These are phyloP conservation scores for Lasiosphaeris hirsuta DNA, from an alignment of 495 filamentous ascomycete species.

Conservation along the genomic window DNA sequence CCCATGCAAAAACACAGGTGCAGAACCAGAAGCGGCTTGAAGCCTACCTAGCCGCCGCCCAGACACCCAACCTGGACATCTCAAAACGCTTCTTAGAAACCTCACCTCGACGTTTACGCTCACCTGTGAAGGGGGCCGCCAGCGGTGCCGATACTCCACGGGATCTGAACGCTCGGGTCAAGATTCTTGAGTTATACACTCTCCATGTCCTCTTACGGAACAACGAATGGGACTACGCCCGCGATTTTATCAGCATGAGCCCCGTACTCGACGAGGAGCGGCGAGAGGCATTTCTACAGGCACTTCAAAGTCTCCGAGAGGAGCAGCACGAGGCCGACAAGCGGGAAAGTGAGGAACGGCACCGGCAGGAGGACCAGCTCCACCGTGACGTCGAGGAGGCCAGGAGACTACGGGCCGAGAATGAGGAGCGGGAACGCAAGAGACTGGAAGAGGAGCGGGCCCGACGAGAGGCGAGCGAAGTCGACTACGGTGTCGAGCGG, in stretches of 20 bases:
- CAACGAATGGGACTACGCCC: slow-evolving; percentile 91
- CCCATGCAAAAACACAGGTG: slow-evolving; percentile 76
- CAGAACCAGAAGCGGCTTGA: slow-evolving; percentile 86
- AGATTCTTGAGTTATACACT: slow-evolving; percentile 90
- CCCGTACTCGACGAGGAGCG: slow-evolving; percentile 88
- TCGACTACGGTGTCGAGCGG: slow-evolving; percentile 49
- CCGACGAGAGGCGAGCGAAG: slow-evolving; percentile 29
- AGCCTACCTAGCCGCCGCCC: slow-evolving; percentile 78
- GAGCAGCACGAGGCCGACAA: slow-evolving; percentile 63
- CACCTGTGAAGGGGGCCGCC: slow-evolving; percentile 28
- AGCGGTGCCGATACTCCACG: slow-evolving; percentile 70
- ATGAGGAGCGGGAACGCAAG: slow-evolving; percentile 50
- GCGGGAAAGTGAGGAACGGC: slow-evolving; percentile 59
- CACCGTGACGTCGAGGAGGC: slow-evolving; percentile 61
- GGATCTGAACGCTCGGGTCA: slow-evolving; percentile 70
- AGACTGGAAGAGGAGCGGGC: slow-evolving; percentile 43
- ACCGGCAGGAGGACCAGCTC: slow-evolving; percentile 56
- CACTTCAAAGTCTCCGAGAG: slow-evolving; percentile 68
- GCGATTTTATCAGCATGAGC: slow-evolving; percentile 79
- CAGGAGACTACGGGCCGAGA: slow-evolving; percentile 46
- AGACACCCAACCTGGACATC: slow-evolving; percentile 63
- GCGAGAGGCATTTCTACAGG: slow-evolving; percentile 79
- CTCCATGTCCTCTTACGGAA: slow-evolving; percentile 89
- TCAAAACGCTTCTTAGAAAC: slow-evolving; percentile 51
- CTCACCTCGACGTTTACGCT: slow-evolving; percentile 27